phyloP scores from a whole-genome alignment of 805 yeast genomes.

The Lipomyces sp. region DNA sequence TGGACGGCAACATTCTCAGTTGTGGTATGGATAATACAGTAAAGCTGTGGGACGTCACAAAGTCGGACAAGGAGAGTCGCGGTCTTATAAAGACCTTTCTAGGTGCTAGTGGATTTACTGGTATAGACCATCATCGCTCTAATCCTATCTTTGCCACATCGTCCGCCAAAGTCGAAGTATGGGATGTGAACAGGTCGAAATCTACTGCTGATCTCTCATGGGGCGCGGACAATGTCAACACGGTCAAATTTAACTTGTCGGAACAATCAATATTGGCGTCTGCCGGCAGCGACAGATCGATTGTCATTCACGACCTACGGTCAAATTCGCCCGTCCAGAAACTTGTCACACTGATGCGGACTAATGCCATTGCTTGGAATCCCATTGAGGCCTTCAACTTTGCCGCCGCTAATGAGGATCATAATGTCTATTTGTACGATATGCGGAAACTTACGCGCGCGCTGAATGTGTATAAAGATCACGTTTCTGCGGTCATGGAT shows the following conservation, averaged over 20 bases:
- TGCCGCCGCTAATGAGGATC: slow-evolving; percentile 91
- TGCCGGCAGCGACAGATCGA: slow-evolving; percentile 85
- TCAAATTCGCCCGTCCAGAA: slow-evolving; percentile 91
- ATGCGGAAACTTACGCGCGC: slow-evolving; percentile 88
- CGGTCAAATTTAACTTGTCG: slow-evolving; percentile 82
- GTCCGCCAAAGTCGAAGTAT: slow-evolving; percentile 82
- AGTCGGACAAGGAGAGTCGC: slow-evolving; percentile 31
- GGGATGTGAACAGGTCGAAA: slow-evolving; percentile 82
- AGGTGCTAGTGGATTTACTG: slow-evolving; percentile 80
- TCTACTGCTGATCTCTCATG: slow-evolving; percentile 78
- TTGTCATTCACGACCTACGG: slow-evolving; percentile 85
- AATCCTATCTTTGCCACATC: slow-evolving; percentile 83
- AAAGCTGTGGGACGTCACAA: slow-evolving; percentile 77
- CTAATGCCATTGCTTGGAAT: slow-evolving; percentile 89
- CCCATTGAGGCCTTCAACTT: slow-evolving; percentile 96
- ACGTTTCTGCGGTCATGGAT: slow-evolving; percentile 92
- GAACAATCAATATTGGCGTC: slow-evolving; percentile 87
- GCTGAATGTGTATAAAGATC: slow-evolving; percentile 85
- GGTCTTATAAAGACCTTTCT: slow-evolving; percentile 76
- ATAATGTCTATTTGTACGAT: slow-evolving; percentile 90
- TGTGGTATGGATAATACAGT: slow-evolving; percentile 90
- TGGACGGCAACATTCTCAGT: slow-evolving; percentile 60
- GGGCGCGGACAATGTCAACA: slow-evolving; percentile 91
- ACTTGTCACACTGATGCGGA: slow-evolving; percentile 74
- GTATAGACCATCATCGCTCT: slow-evolving; percentile 79